Evolutionary conservation across 495 filamentous ascomycete species (phyloP).

Genomic region (Friedmanniomyces simplex): DNA sequence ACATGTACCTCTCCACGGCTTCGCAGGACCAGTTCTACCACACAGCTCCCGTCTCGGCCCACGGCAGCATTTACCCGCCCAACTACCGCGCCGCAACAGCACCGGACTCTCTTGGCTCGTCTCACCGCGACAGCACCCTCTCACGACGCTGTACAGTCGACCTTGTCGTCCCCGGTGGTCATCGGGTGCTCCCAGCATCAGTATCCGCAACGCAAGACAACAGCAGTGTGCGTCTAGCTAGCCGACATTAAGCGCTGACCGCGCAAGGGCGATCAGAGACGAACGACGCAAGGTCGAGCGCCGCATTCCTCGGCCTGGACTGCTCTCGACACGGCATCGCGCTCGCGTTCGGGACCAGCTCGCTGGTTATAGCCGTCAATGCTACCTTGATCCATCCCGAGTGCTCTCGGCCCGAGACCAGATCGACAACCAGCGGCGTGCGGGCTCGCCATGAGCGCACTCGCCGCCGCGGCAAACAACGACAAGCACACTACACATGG

Average conservation of each 20-base stretch:
- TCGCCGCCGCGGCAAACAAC: neutral
- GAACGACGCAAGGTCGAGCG: neutral
- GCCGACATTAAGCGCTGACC: slow-evolving; percentile 4
- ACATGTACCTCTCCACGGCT: too few species aligned
- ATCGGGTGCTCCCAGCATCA: neutral
- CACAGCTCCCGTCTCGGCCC: neutral
- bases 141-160: too few species aligned
- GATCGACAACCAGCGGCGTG: neutral
- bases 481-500: neutral
- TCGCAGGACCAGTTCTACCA: neutral
- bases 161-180: neutral
- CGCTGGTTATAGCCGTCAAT: neutral
- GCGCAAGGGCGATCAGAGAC: too few species aligned
- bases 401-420: neutral
- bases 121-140: neutral
- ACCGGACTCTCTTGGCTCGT: neutral
- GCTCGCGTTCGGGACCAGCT: neutral
- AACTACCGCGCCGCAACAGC: slow-evolving; percentile 7
- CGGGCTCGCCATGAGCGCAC: neutral
- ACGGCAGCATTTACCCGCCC: neutral
- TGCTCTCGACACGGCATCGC: neutral
- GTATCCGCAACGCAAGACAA: too few species aligned
- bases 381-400: neutral
- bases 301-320: neutral
- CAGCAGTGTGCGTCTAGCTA: slow-evolving; percentile 1